Evolutionary conservation across 176 grass and related monocot genomes (phyloP), one percentile per base, ranked within the genome.

Genomic region (Bothriochloa decipiens): DNA sequence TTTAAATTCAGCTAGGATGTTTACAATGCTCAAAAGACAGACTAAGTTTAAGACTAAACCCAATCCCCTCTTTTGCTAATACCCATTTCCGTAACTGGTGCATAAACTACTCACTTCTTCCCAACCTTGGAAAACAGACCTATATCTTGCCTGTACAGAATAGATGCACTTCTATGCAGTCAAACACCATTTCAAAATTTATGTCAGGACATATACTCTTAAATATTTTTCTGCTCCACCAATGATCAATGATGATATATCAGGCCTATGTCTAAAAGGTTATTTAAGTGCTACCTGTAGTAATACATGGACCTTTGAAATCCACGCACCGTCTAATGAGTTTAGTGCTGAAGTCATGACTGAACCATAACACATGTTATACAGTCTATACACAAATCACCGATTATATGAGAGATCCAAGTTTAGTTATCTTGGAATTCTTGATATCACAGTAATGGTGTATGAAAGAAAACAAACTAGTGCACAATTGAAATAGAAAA

Each of bases 221-320:
- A 41, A 49, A 27, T 20, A 26, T 32, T 77, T 61, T 57, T 42
- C 41, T 29, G 11, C 40, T 60, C 25, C 20, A 39, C 23, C 13
- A n/a, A 15, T 27, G 50, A 72, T 61, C n/a, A 71, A 10, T 45
- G 40, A 26, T 11, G 37, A 77, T 77, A 78, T 80, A 35, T 50
- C 53, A 65, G 47, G 35, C 29, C 29, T 26, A 35, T 72, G 8
- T 61, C 4, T 14, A 50, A 11, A 60, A 43, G n/a, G 14, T 41
- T 69, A 13, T 32, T 42, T 28, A 77, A 15, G 40, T 2, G n/a
- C 25, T 16, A 77, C 33, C 7, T 40, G 6, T 55, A 60, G 12
- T 46, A 74, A 1, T 45, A 58, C 8, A 9, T 45, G 42, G 5
- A 12, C 27, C 11, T 68, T 82, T 22, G 46, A 77, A 68, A 25